Percentiles rank a stretch among this genome's conserved stretches.
Conservation (phyloP, 768 basidiomycete species). For the Boletus patriciae region DNA sequence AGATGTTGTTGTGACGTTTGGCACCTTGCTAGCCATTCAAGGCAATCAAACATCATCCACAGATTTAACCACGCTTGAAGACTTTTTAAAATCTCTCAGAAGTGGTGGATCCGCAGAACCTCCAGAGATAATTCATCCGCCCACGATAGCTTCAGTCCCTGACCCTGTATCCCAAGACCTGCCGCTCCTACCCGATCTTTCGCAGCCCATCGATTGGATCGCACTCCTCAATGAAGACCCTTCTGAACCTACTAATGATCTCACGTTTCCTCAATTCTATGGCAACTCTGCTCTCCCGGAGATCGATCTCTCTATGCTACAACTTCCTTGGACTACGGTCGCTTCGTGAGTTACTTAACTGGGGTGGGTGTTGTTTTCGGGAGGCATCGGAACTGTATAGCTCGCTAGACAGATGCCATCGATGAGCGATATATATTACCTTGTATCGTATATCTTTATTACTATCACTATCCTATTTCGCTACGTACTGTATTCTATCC, state of each 20-base stretch:
- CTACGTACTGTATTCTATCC: not conserved
- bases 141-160: not conserved
- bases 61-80: not conserved
- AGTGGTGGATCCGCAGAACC: not conserved
- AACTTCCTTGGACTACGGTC: slow-evolving; percentile 3
- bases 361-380: not conserved
- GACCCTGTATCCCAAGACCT: not conserved
- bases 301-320: slow-evolving; percentile 11
- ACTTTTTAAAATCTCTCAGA: slow-evolving; percentile 7
- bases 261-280: not conserved
- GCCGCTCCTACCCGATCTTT: not conserved
- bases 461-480: not conserved
- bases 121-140: not conserved
- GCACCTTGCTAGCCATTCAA: not conserved
- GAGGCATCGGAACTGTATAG: not conserved
- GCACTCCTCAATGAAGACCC: slow-evolving; percentile 1
- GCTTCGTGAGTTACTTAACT: not conserved
- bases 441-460: not conserved
- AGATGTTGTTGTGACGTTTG: not conserved
- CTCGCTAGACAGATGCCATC: too few species aligned
- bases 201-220: slow-evolving; percentile 14
- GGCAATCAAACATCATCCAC: not conserved
- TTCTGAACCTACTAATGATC: not conserved
- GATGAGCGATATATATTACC: too few species aligned
- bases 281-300: not conserved